These are phyloP conservation scores for Phaeosphaeria sp. DNA, from an alignment of 2,329 filamentous ascomycete species.

Conservation along the genomic window DNA sequence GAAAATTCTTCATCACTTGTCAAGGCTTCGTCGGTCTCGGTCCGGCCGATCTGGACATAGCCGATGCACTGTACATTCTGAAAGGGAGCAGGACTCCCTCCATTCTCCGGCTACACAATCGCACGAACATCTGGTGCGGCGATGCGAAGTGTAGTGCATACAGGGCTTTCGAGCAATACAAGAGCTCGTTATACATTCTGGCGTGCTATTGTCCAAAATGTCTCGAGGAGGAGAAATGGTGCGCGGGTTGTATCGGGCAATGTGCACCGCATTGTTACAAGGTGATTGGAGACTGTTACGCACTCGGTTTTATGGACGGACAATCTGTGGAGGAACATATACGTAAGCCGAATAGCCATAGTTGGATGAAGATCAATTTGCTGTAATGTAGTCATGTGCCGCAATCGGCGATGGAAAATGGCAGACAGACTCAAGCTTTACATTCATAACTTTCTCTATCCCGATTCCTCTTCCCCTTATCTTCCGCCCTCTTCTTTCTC, in stretches of 20 bases:
- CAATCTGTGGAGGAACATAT: neutral
- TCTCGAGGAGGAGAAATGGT: neutral
- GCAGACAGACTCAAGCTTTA: too few species aligned
- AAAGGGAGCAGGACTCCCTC: slow-evolving; percentile 18
- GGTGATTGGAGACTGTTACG: slow-evolving; percentile 17
- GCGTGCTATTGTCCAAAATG: neutral
- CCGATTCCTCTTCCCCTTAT: too few species aligned
- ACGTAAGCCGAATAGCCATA: neutral
- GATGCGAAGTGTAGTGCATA: too few species aligned
- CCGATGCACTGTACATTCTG: slow-evolving; percentile 15
- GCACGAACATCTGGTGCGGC: too few species aligned
- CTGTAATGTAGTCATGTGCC: too few species aligned
- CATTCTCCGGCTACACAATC: too few species aligned
- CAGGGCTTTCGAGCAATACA: too few species aligned
- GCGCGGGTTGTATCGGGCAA: neutral
- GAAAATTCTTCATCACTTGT: slow-evolving; percentile 9
- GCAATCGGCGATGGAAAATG: too few species aligned
- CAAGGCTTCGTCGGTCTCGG: slow-evolving; percentile 10
- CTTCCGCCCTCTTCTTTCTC: too few species aligned
- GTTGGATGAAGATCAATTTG: neutral
- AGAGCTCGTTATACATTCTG: neutral
- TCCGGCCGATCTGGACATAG: slow-evolving; percentile 4
- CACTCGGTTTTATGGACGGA: slow-evolving; percentile 7
- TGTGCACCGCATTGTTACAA: slow-evolving; percentile 3
- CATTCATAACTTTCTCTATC: too few species aligned